A percentile compares a stretch with the other conserved stretches of the same genome.
Evolutionary conservation across 768 basidiomycete species (phyloP).

Genomic region (Lactarius hatsudake): DNA sequence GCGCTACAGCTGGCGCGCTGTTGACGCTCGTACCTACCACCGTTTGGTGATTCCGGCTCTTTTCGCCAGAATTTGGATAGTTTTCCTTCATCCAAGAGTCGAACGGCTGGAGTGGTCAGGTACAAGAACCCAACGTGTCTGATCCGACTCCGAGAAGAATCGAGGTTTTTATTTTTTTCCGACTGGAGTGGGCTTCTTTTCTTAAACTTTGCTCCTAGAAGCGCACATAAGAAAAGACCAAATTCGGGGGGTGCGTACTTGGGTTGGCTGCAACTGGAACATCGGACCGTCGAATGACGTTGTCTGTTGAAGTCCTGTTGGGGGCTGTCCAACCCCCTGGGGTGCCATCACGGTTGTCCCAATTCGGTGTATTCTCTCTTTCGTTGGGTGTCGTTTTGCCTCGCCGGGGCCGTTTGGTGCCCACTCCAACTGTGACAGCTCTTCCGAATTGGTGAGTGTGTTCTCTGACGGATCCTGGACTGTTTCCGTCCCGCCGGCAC

Average conservation of each 20-base stretch:
- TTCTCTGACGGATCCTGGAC: background rate
- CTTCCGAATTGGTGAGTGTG: background rate
- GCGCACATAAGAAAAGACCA: background rate
- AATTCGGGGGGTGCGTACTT: background rate
- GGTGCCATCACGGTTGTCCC: background rate
- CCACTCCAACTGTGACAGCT: background rate
- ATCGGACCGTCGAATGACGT: background rate
- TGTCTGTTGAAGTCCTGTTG: background rate
- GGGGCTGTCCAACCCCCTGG: background rate
- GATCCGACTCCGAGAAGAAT: background rate
- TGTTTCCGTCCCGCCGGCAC: background rate
- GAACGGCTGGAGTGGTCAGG: background rate
- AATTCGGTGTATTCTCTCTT: background rate
- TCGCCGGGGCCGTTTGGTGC: background rate
- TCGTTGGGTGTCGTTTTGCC: background rate
- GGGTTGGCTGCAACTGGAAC: background rate
- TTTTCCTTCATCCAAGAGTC: no score
- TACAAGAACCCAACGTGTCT: background rate
- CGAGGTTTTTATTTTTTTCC: background rate
- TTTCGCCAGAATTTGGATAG: no score
- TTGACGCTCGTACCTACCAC: no score
- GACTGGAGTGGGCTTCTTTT: background rate
- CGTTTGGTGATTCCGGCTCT: no score
- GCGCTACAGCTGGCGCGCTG: no score
- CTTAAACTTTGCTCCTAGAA: background rate